Base-by-base conservation (phyloP, 1,284 basidiomycete genomes). In the Cutaneotrichosporon sp. region DNA sequence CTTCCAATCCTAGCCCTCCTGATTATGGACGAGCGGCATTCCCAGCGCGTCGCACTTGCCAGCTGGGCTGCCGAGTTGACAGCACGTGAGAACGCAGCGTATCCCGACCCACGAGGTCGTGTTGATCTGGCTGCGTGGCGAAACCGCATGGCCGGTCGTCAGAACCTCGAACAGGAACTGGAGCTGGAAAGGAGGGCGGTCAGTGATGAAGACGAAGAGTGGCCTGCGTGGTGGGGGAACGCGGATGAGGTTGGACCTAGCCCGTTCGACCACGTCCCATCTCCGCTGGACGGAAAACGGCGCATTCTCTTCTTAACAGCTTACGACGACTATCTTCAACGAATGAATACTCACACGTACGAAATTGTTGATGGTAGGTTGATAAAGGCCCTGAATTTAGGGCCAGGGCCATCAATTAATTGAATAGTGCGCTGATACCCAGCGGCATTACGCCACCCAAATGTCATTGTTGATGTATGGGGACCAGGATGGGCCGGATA, bases 341-440 rank as follows among this genome's bases (percentile, higher is more conserved):
- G 78, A 10, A 79, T 80, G 77, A 80, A 80, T 68, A 76, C 78
- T 8, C 76, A 79, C 66, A 79, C 76, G 4, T 80, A 77, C 65
- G 79, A 80, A 62, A 76, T 80, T 53, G 74, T 79, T 46, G 79
- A 80, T 62, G 72, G 72, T 73, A 42, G 55, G 68, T 64, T 8
- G 13, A 36, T 9, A 18, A 7, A 10, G 53, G n/a, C 53, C n/a
- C 26, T 11, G 18, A 47, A n/a, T 4, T 18, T 16, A 3, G 26
- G 26, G 26, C 26, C 42, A 3, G 26, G 26, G 26, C 26, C 26
- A 26, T 26, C 26, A 26, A 16, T 49, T n/a, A 10, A 49, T 49
- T 26, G 21, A 18, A 26, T 21, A 5, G n/a, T 8, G 7, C 16
- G 5, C 62, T 58, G 51, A 55, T 26, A 7, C 18, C 62, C 7